phyloP scores from a whole-genome alignment of 169 alveolate genomes.

The Plasmodium inui region DNA sequence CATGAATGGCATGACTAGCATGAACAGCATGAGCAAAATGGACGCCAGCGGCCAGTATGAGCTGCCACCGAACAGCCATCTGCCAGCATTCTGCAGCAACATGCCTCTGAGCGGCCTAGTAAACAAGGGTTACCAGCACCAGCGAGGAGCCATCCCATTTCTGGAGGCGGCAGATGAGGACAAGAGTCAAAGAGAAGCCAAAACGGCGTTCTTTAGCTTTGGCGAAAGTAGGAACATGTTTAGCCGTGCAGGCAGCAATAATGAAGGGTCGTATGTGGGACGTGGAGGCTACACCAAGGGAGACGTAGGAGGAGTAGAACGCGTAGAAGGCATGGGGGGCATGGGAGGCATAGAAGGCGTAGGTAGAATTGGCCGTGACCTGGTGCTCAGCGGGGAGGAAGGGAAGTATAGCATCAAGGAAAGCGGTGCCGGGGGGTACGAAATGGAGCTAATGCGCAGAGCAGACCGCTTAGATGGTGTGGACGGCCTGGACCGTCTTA shows the following conservation, averaged over 20 bases:
- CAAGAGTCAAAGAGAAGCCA: not conserved
- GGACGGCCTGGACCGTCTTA: too few relatives aligned
- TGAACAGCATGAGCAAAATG: not conserved
- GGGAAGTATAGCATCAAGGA: not conserved
- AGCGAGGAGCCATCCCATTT: not conserved
- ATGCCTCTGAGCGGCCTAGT: not conserved
- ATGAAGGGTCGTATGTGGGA: not conserved
- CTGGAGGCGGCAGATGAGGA: slow-evolving; percentile 5
- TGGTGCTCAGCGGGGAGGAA: not conserved
- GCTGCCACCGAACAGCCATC: not conserved
- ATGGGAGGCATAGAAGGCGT: not conserved
- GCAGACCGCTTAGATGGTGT: not conserved
- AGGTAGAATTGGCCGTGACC: not conserved
- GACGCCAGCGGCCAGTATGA: not conserved
- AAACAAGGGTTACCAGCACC: not conserved
- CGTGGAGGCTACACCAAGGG: not conserved
- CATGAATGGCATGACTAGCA: not conserved
- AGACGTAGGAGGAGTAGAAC: not conserved
- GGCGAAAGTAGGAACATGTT: slow-evolving; percentile 1
- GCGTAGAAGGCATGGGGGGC: not conserved
- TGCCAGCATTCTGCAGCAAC: not conserved
- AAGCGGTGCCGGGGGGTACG: not conserved
- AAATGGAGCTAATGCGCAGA: not conserved
- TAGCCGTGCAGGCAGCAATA: not conserved
- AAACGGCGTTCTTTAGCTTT: slow-evolving; percentile 8